Conservation (phyloP, 1,284 basidiomycete species). For the Boletus subluridellus region DNA sequence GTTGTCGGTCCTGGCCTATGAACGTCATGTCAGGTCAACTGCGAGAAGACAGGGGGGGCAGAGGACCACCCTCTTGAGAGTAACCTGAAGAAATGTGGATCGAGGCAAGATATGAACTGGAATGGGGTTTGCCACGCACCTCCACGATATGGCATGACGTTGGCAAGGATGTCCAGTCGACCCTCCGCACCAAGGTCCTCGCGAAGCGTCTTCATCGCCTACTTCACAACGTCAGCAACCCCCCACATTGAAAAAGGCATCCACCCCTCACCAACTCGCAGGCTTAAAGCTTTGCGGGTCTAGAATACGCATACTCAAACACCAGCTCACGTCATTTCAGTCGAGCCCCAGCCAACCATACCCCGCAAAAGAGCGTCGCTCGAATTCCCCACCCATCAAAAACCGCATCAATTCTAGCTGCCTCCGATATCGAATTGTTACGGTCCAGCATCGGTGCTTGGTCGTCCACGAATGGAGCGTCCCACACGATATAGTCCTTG, state of each 20-base stretch:
- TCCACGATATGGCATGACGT: constrained; percentile 83
- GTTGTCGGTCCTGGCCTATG: constrained; percentile 75
- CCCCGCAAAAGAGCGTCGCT: no score
- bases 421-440: no score
- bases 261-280: constrained; percentile 72
- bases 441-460: no score
- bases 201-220: constrained; percentile 40
- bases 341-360: not conserved
- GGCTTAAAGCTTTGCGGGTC: constrained; percentile 73
- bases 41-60: constrained; percentile 12
- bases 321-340: not conserved
- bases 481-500: no score
- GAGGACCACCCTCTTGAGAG: constrained; percentile 48
- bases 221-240: not conserved
- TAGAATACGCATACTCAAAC: constrained; percentile 27
- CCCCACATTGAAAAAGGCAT: not conserved
- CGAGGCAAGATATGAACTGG: not conserved
- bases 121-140: constrained; percentile 41
- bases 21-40: constrained; percentile 6
- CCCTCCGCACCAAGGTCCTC: constrained; percentile 73
- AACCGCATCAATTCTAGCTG: no score
- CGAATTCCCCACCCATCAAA: no score
- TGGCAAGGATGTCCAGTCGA: constrained; percentile 70
- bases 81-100: constrained; percentile 44
- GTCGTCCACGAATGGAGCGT: no score